These are phyloP conservation scores for Trypanosomatidae sp. DNA, from an alignment of 208 protist genomes.

Conservation along the genomic window DNA sequence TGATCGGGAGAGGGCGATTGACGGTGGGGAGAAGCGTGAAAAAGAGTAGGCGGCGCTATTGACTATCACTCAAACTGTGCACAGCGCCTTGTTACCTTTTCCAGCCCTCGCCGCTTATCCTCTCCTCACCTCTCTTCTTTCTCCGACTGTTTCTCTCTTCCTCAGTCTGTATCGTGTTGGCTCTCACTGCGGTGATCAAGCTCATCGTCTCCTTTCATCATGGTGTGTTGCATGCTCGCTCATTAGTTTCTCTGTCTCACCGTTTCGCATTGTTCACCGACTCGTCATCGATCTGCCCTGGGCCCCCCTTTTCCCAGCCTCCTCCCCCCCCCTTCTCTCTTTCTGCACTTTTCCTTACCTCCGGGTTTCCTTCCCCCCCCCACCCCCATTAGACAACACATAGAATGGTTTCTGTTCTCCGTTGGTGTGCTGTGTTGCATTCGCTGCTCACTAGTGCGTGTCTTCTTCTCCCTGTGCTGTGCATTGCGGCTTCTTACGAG, in stretches of 20 bases:
- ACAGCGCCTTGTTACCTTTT: not conserved
- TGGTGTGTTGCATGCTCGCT: not conserved
- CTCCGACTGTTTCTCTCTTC: not conserved
- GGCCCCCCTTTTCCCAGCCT: not conserved
- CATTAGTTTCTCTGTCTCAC: not conserved
- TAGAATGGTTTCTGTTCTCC: slow-evolving; percentile 1
- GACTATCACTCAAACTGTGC: not conserved
- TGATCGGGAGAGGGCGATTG: not conserved
- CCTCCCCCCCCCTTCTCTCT: not conserved
- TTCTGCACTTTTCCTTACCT: slow-evolving; percentile 5
- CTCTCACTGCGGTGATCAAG: not conserved
- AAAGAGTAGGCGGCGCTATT: not conserved
- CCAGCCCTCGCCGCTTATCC: not conserved
- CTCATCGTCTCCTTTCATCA: not conserved
- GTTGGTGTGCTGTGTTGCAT: not conserved
- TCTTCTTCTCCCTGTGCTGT: not conserved
- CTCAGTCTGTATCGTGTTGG: not conserved
- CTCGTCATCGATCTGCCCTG: not conserved
- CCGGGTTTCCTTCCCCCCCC: not conserved
- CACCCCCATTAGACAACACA: not conserved
- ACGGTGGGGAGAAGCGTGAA: not conserved
- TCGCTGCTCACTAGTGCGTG: not conserved
- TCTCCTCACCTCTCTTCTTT: not conserved
- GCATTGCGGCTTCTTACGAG: not conserved
- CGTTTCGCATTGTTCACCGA: not conserved